Conservation (phyloP, 441 rosid genomes). For the Populus tomentosa region DNA sequence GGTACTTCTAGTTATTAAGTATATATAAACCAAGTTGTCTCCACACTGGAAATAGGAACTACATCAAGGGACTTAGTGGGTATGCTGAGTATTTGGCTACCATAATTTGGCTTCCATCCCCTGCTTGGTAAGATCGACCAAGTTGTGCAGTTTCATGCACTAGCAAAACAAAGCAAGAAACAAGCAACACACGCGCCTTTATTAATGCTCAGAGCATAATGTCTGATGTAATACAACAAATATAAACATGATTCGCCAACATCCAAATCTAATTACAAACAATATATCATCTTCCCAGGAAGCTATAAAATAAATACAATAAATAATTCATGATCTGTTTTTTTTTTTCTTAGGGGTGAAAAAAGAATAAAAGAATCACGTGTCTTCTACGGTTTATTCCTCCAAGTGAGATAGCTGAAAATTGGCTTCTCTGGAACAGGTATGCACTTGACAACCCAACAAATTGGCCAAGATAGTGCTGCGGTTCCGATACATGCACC, state of each 20-base stretch:
- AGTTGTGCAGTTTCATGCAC: not conserved
- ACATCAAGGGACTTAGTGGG: too few relatives aligned
- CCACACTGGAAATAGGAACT: too few relatives aligned
- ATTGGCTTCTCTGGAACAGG: conserved; percentile 49
- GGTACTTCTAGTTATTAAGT: too few relatives aligned
- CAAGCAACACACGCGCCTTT: not conserved
- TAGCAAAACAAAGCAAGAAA: not conserved
- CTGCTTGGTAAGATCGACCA: not conserved
- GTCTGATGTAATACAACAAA: not conserved
- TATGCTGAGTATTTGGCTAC: too few relatives aligned
- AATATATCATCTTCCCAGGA: not conserved
- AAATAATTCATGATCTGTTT: not conserved
- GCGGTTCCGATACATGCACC: conserved; percentile 34
- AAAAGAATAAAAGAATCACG: not conserved
- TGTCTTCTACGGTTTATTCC: conserved; percentile 7
- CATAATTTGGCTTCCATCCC: not conserved
- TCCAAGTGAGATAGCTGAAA: conserved; percentile 43
- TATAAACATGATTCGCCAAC: not conserved
- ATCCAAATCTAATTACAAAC: not conserved
- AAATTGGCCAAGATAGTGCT: conserved; percentile 42
- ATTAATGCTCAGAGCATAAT: not conserved
- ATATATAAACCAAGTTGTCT: too few relatives aligned
- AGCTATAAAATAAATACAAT: not conserved
- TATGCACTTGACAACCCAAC: conserved; percentile 33
- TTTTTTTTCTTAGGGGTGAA: too few relatives aligned